Evolutionary conservation across 2,329 filamentous ascomycete species (phyloP), one percentile per base, ranked within the genome.

Genomic region (Tolypocladium sp.): DNA sequence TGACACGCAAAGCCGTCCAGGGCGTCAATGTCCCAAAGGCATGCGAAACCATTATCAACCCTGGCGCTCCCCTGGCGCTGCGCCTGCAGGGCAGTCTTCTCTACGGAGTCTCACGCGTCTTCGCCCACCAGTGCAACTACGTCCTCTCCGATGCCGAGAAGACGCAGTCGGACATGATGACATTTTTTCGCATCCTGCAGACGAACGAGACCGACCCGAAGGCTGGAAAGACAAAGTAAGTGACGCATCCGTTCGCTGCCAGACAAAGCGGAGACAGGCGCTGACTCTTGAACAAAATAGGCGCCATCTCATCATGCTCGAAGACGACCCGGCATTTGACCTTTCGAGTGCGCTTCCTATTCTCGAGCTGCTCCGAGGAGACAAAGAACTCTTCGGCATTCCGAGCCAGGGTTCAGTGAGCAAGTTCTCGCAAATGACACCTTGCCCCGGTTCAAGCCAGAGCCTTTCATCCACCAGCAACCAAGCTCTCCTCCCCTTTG

Each of bases 51-150:
- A 96, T 99, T 70, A 84, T 90, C 42, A 82, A 90, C 59, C 92
- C 66, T 0, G 90, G 88, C 7, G 91, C 90, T 2, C 94, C 94
- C 2, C 88, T 99, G 75, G 93, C 94, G 5, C 75, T 99, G 63
- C 87, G 94, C 41, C 82, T 99, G 27, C 93, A 97, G 70, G 89
- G 92, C 20, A 97, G 88, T 66, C 80, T 99, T 22, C 84, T 99
- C 35, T 92, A 89, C 70, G 92, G 92, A 6, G 84, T 96, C 20
- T 89, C 91, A 3, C 84, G 89, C 55, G 92, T 97, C 22, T 96
- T 91, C 71, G 81, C 84, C 33, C 90, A 96, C 70, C 92, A 99
- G 74, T 96, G 90, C 67, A 81, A 82, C 42, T 99, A 96, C 70
- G 85, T 96, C 30, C 84, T 97, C 54, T 81, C 83, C 3, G 94